phyloP scores from a whole-genome alignment of 2,329 filamentous ascomycete species.

The Annulohypoxylon truncatum region DNA sequence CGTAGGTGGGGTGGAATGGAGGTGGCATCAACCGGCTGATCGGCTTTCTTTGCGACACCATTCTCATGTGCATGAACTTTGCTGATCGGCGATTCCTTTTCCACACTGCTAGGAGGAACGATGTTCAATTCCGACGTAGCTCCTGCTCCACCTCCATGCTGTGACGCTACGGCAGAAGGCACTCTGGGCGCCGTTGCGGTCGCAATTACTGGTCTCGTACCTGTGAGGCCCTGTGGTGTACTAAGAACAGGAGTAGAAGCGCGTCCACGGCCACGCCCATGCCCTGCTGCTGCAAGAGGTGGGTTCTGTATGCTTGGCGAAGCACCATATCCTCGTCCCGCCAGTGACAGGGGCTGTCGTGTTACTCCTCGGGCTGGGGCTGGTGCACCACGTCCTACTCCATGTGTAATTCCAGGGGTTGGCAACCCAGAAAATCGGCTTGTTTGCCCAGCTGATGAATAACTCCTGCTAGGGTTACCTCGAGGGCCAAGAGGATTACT shows the following conservation, averaged over 20 bases:
- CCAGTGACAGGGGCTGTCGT: neutral
- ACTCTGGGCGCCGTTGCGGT: neutral
- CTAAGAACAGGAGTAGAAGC: no score
- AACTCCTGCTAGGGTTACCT: neutral
- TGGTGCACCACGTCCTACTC: neutral
- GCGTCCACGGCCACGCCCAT: neutral
- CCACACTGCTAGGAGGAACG: neutral
- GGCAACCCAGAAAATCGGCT: neutral
- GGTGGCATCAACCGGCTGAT: neutral
- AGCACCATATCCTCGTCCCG: neutral
- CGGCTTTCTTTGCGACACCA: neutral
- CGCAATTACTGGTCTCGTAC: neutral
- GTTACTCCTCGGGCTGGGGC: neutral
- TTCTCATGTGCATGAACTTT: neutral
- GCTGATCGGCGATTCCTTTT: neutral
- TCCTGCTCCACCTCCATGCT: neutral
- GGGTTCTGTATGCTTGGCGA: neutral
- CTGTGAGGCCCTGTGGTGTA: neutral
- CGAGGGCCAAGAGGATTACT: constrained; percentile 12
- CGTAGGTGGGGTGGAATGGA: neutral
- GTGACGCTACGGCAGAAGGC: neutral
- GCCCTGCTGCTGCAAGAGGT: neutral
- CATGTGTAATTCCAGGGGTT: neutral
- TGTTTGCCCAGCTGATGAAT: neutral
- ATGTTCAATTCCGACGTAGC: neutral